Evolutionary conservation across 257 asterid genomes (phyloP).

Genomic region (Solanum etuberosum): DNA sequence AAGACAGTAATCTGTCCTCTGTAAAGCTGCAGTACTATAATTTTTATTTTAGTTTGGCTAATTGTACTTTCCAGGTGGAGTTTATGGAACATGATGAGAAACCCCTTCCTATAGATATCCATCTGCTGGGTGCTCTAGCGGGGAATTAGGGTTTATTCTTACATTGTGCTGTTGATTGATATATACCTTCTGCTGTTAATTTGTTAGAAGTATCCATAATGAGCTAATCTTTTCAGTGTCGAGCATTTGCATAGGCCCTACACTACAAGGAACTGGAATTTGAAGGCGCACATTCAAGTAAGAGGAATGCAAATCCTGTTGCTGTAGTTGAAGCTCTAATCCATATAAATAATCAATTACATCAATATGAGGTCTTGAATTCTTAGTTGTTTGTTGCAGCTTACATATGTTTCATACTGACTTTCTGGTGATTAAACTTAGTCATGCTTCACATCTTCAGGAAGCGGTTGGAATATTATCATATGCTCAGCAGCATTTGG

Average conservation of each 20-base stretch:
- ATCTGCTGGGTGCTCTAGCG: slow-evolving; percentile 95
- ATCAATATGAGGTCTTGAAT: slow-evolving; percentile 76
- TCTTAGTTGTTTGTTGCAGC: neutral
- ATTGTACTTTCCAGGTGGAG: slow-evolving; percentile 54
- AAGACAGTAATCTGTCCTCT: neutral
- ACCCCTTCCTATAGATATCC: slow-evolving; percentile 92
- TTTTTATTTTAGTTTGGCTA: neutral
- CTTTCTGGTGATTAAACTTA: neutral
- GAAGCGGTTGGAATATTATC: slow-evolving; percentile 97
- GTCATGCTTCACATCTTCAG: slow-evolving; percentile 25
- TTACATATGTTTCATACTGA: neutral
- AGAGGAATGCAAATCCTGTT: slow-evolving; percentile 84
- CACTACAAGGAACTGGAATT: slow-evolving; percentile 98
- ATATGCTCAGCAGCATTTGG: slow-evolving; percentile 82
- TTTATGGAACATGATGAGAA: slow-evolving; percentile 97
- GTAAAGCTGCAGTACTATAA: neutral
- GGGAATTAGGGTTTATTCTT: slow-evolving; percentile 51
- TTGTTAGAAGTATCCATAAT: neutral
- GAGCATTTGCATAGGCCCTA: slow-evolving; percentile 95
- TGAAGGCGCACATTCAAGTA: slow-evolving; percentile 77
- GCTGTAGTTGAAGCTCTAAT: slow-evolving; percentile 91
- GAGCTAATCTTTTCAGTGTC: slow-evolving; percentile 53
- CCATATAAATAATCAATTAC: slow-evolving; percentile 92
- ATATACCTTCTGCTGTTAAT: neutral
- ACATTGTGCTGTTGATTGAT: neutral